Percentiles rank a stretch among this genome's conserved stretches.
These are phyloP conservation scores for Geranomyces michiganensis DNA, from an alignment of 192 early-diverging fungal species.

Conservation along the genomic window DNA sequence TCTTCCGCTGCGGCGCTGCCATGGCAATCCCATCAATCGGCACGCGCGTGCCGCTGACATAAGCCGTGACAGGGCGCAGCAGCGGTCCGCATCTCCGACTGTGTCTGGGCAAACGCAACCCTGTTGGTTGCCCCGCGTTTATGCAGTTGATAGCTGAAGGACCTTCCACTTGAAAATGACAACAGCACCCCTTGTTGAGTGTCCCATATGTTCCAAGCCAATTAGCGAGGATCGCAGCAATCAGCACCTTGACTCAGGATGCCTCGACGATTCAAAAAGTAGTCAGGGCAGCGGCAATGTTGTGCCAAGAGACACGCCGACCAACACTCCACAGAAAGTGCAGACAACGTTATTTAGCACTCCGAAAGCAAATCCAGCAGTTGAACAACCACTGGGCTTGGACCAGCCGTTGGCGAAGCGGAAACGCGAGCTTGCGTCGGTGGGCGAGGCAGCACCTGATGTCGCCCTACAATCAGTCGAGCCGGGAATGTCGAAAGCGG, in stretches of 20 bases:
- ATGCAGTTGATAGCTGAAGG: not conserved
- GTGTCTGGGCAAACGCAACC: too few species aligned
- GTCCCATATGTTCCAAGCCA: not conserved
- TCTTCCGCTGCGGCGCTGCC: too few species aligned
- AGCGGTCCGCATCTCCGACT: too few species aligned
- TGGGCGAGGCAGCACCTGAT: not conserved
- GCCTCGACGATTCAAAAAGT: not conserved
- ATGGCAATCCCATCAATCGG: not conserved
- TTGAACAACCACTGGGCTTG: constrained; percentile 20
- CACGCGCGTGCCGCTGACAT: not conserved
- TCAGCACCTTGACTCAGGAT: constrained; percentile 19
- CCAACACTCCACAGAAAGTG: not conserved
- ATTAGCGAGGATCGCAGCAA: constrained; percentile 9
- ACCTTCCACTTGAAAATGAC: too few species aligned
- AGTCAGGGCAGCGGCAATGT: constrained; percentile 21
- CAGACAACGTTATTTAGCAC: constrained; percentile 3
- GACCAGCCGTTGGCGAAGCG: constrained; percentile 3
- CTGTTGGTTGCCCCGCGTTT: not conserved
- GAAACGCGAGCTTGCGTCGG: not conserved
- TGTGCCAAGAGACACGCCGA: not conserved
- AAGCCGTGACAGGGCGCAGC: not conserved
- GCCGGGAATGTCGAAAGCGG: constrained; percentile 20
- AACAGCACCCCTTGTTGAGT: not conserved
- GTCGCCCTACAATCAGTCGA: not conserved
- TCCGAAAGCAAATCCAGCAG: not conserved